Evolutionary conservation across 78 protist species (phyloP).

Genomic region (Dictyostelium capitatum): DNA sequence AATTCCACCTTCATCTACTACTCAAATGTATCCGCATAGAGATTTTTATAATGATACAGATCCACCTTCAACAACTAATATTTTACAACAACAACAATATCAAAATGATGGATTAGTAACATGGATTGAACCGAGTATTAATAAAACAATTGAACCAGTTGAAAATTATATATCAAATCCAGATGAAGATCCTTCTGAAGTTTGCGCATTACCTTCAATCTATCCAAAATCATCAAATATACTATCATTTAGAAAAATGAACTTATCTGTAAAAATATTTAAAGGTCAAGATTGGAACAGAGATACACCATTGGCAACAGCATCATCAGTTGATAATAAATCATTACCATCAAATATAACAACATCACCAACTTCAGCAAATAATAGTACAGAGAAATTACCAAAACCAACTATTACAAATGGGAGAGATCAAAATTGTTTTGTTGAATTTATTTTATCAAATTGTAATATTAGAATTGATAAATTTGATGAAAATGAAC

Average conservation of each 20-base stretch:
- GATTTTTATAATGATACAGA: constrained; percentile 38
- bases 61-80: background rate
- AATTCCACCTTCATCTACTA: constrained; percentile 9
- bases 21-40: constrained; percentile 21
- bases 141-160: constrained; percentile 39
- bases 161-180: constrained; percentile 69
- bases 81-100: background rate
- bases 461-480: constrained; percentile 60
- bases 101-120: background rate
- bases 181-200: constrained; percentile 78
- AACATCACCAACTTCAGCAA: background rate
- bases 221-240: constrained; percentile 51
- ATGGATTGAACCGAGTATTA: constrained; percentile 42
- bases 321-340: background rate
- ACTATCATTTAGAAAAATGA: constrained; percentile 39
- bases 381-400: too few relatives aligned
- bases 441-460: constrained; percentile 48
- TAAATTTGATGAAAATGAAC: constrained; percentile 55
- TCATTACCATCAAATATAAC: background rate
- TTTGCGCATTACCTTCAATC: constrained; percentile 25
- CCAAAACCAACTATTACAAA: background rate
- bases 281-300: constrained; percentile 73
- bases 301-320: background rate
- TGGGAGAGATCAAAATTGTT: constrained; percentile 42
- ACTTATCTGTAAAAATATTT: constrained; percentile 41